Conservation (phyloP, 179 eudicot genomes). For the Patellifolia procumbens region DNA sequence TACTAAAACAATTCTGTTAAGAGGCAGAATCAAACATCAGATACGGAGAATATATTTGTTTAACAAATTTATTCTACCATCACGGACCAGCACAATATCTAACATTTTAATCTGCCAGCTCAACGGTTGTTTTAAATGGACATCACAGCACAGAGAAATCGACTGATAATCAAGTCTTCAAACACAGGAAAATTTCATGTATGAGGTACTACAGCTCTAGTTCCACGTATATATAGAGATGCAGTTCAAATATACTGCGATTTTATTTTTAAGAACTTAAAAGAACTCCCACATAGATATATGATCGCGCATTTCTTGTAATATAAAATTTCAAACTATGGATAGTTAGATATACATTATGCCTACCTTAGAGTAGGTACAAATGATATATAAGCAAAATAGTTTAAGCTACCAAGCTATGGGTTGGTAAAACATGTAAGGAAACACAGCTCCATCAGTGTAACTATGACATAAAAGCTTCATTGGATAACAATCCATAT, state of each 20-base stretch:
- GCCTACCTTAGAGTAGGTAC: background rate
- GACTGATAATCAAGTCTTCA: background rate
- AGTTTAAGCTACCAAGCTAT: background rate
- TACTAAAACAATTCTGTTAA: background rate
- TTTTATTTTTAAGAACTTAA: background rate
- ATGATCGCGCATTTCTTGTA: background rate
- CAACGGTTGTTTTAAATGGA: background rate
- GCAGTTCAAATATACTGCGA: background rate
- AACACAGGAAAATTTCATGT: background rate
- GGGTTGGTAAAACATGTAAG: background rate
- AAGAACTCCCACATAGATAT: background rate
- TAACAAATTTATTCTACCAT: background rate
- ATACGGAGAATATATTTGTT: background rate
- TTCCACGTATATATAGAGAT: background rate
- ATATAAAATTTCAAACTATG: too few relatives aligned
- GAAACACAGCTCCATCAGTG: conserved; percentile 46
- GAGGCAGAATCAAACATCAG: background rate
- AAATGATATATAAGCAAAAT: background rate
- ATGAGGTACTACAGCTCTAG: background rate
- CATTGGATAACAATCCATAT: conserved; percentile 45
- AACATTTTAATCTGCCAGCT: background rate
- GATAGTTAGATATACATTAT: background rate
- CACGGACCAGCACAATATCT: background rate
- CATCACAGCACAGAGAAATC: background rate
- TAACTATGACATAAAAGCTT: conserved; percentile 61